Percentiles rank a stretch among this genome's conserved stretches.
Conservation (phyloP, 2,329 filamentous ascomycete species). For the Cladorrhinum sp. region DNA sequence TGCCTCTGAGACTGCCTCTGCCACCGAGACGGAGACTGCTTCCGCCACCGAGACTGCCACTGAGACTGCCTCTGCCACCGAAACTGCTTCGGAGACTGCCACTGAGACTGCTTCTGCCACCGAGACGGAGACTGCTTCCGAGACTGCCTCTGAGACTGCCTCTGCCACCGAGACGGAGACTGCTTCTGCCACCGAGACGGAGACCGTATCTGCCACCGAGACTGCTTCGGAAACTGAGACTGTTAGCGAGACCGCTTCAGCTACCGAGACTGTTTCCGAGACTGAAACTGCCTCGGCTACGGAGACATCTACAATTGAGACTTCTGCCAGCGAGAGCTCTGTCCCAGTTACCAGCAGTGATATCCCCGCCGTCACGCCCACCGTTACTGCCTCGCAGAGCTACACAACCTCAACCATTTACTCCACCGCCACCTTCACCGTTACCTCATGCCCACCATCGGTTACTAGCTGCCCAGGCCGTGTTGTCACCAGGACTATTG, state of each 20-base stretch:
- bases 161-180: neutral
- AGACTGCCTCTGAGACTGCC: constrained; percentile 3
- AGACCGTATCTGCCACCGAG: neutral
- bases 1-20: neutral
- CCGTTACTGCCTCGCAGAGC: constrained; percentile 5
- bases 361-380: constrained; percentile 6
- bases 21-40: neutral
- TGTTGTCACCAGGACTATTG: constrained; percentile 31
- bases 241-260: neutral
- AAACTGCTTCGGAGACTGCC: neutral
- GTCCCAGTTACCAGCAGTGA: constrained; percentile 1
- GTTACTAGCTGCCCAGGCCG: constrained; percentile 31
- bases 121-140: neutral
- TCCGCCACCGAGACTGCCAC: constrained; percentile 6
- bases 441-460: constrained; percentile 32
- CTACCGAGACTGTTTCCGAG: constrained; percentile 2
- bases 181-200: neutral
- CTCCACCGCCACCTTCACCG: constrained; percentile 32
- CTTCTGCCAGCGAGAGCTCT: neutral
- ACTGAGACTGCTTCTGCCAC: neutral
- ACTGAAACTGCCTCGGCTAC: constrained; percentile 5
- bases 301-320: constrained; percentile 1
- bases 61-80: constrained; percentile 3
- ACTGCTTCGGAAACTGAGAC: constrained; percentile 3
- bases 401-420: constrained; percentile 35